Conservation (phyloP, 2,329 filamentous ascomycete genomes). For the Chaetomium globosum region DNA sequence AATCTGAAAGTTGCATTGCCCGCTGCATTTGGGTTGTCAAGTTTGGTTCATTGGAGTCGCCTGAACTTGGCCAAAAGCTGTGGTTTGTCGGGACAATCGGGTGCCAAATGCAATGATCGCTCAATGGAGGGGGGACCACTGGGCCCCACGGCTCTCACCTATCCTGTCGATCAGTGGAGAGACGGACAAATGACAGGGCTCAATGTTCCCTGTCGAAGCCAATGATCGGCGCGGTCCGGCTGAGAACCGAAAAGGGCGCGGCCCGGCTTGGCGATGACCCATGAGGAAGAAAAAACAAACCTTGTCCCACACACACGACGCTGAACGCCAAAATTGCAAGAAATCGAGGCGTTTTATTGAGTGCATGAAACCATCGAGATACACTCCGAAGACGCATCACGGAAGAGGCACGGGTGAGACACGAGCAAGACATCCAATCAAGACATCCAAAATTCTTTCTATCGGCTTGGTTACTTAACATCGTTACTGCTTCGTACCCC, state of each 20-base stretch:
- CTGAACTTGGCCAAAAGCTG: neutral
- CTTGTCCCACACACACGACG: neutral
- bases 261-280: constrained; percentile 26
- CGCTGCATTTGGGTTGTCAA: neutral
- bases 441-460: too few relatives aligned
- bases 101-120: constrained; percentile 9
- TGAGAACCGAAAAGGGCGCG: constrained; percentile 16
- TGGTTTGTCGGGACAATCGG: too few relatives aligned
- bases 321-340: neutral
- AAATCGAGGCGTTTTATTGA: neutral
- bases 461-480: too few relatives aligned
- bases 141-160: neutral
- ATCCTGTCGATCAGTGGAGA: constrained; percentile 15
- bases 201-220: neutral
- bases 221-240: constrained; percentile 6
- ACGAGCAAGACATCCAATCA: neutral
- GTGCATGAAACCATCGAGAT: neutral
- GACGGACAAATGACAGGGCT: too few relatives aligned
- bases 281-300: neutral
- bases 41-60: neutral
- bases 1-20: neutral
- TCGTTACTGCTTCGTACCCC: neutral
- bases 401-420: neutral
- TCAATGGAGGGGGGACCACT: neutral
- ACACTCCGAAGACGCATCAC: neutral